phyloP scores from a whole-genome alignment of 2,329 filamentous ascomycete species.

The Trichoderma gracile region DNA sequence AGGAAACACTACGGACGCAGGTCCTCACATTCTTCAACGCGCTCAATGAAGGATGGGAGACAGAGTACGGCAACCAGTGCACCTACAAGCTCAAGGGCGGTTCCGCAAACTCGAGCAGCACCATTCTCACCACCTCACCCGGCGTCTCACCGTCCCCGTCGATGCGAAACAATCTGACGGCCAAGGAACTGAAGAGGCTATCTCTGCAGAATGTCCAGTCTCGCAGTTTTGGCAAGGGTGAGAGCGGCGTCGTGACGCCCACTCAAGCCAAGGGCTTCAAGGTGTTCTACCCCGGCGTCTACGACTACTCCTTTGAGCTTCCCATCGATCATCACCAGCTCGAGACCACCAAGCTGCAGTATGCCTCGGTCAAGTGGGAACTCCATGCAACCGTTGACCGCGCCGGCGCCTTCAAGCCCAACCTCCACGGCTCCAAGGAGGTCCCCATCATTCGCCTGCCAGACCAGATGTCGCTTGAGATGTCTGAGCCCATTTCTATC shows the following conservation, averaged over 20 bases:
- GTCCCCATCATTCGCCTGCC: constrained; percentile 82
- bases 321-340: constrained; percentile 85
- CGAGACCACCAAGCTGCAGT: constrained; percentile 84
- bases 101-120: constrained; percentile 40
- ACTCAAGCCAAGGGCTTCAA: constrained; percentile 73
- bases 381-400: constrained; percentile 83
- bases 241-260: constrained; percentile 63
- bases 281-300: constrained; percentile 73
- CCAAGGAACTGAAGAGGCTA: constrained; percentile 63
- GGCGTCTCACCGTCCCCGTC: constrained; percentile 30
- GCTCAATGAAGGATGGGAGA: constrained; percentile 60
- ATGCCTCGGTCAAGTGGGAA: constrained; percentile 85
- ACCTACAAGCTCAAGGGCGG: constrained; percentile 51
- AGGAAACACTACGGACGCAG: constrained; percentile 83
- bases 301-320: constrained; percentile 76
- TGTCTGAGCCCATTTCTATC: constrained; percentile 90
- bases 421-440: constrained; percentile 79
- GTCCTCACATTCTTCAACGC: constrained; percentile 92
- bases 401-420: constrained; percentile 85
- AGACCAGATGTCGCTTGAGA: constrained; percentile 83
- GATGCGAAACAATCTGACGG: constrained; percentile 34
- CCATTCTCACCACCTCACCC: constrained; percentile 34
- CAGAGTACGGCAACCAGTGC: constrained; percentile 64
- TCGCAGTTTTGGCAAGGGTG: constrained; percentile 80
- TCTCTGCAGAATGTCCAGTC: constrained; percentile 81